Percentiles rank a stretch among this genome's conserved stretches.
These are phyloP conservation scores for Lepidium sativum DNA, from an alignment of 345 rosid genomes.

Conservation along the genomic window DNA sequence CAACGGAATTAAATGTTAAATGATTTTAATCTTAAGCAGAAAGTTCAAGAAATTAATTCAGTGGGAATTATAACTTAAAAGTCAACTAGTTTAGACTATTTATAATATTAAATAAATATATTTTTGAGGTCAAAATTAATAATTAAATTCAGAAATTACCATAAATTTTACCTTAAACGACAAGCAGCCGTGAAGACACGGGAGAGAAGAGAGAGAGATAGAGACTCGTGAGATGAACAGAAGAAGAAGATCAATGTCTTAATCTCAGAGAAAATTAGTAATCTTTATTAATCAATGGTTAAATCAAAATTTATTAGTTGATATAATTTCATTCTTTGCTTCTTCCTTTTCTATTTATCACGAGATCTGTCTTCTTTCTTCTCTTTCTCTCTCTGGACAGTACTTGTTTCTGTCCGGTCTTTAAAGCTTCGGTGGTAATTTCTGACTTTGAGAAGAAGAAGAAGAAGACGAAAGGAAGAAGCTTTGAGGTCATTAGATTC, in stretches of 20 bases:
- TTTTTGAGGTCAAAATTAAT: too few relatives aligned
- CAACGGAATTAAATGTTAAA: not conserved
- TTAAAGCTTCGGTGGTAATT: slow-evolving; percentile 15
- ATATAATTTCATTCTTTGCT: slow-evolving; percentile 37
- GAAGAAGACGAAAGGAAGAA: not conserved
- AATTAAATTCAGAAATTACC: slow-evolving; percentile 1
- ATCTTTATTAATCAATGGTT: slow-evolving; percentile 5
- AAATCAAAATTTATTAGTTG: not conserved
- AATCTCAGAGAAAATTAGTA: not conserved
- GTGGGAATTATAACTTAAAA: not conserved
- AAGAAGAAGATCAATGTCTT: slow-evolving; percentile 25
- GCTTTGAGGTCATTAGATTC: not conserved
- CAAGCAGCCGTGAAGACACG: slow-evolving; percentile 31
- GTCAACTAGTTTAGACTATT: slow-evolving; percentile 18
- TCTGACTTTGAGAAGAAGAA: slow-evolving; percentile 13
- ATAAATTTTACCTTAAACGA: slow-evolving; percentile 11
- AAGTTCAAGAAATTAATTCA: not conserved
- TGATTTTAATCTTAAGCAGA: not conserved
- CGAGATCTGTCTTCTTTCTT: slow-evolving; percentile 55
- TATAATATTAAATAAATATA: not conserved
- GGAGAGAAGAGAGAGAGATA: slow-evolving; percentile 10
- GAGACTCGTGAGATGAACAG: slow-evolving; percentile 26
- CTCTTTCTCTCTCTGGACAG: slow-evolving; percentile 18
- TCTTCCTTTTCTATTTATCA: slow-evolving; percentile 56
- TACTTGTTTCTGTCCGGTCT: slow-evolving; percentile 13